Base-by-base conservation (phyloP, 208 protist species). In the Acanthamoeba sp. region DNA sequence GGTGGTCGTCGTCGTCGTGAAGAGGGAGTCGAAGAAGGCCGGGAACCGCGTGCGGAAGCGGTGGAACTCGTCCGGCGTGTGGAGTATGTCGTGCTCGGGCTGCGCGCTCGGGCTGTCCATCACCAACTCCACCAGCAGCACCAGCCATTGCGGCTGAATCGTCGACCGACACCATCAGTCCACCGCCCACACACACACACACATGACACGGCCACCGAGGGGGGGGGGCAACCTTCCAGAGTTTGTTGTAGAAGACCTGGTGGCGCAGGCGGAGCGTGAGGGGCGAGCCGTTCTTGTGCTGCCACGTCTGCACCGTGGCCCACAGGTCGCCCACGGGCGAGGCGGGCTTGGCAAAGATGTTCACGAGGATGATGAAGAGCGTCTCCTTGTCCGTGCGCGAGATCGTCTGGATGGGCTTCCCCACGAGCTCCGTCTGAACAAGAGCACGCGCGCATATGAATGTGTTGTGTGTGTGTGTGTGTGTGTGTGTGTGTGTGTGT, bases 211-310 rank as follows among this genome's bases (percentile, higher is more conserved):
- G 20, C 29, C 4, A 73, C 38, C 29, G 20, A 22, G 6, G 29
- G 22, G 27, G 29, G 14, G 64, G 20, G 14, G 29, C 12, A 32
- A 73, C 64, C n/a, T 73, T 24, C 10, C 64, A 18, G 0, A 38
- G 64, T 18, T 73, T 52, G 64, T 73, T 73, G 64, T 73, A 73
- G 34, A 73, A 73, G 29, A 73, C 27, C 34, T 73, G 64, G 34
- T 73, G 64, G 5, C 29, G 64, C 29, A 73, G 64, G 20, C 34
- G 27, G 20, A 73, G n/a, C 22, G 38, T 29, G n/a, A 73, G 29
- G 10, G 64, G 29, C 6, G 29, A 38, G 27, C 64, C 64, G 27
- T 73, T 38, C 34, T 38, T 73, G 34, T n/a, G 27, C n/a, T 38
- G 64, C 64, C 64, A 73, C 34, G 64, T 73, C 32, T 73, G 64